Evolutionary conservation across 2,329 filamentous ascomycete genomes (phyloP), one percentile per base, ranked within the genome.

Genomic region (Aspergillus versicolor): DNA sequence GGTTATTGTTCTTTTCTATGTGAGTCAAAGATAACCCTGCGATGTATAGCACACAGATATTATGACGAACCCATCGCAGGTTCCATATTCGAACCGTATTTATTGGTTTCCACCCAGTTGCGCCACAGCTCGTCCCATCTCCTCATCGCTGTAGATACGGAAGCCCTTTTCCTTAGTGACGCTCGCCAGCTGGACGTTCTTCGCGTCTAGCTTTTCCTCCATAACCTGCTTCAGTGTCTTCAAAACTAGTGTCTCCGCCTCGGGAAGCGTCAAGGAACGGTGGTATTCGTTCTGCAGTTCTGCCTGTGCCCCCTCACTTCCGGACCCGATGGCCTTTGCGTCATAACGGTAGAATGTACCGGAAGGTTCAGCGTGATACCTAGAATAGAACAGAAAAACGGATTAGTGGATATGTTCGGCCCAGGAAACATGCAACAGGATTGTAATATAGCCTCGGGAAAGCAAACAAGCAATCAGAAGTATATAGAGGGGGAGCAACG

Each of bases 151-250:
- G 82, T 99, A 99, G 86, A 99, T 97, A 80, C 91, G 89, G 84
- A 99, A 99, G 56, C 94, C 94, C 79, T 90, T 93, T 65, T 97
- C 93, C 83, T 92, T 96, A 62, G 94, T 99, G 57, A 99, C 94
- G 73, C 93, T 97, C 53, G 94, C 94, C 67, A 99, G 79, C 81
- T 99, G 94, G 64, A 99, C 94, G 73, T 99, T 99, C 86, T 99
- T 99, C 63, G 92, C 85, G 75, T 99, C 94, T 60, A 99, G 84
- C 82, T 99, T 99, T 86, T 99, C 94, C 80, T 99, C 94, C 94
- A 99, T 99, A 67, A 99, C 94, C 80, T 99, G 94, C 84, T 97
- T 99, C 75, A 99, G 78, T 38, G 94, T 99, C 86, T 97, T 97
- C 71, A 99, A 82, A 51, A 96, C 92, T 64, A 99, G 81, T 3